phyloP scores from a whole-genome alignment of 2,329 filamentous ascomycete species.

The Gliomastix tumulicola region DNA sequence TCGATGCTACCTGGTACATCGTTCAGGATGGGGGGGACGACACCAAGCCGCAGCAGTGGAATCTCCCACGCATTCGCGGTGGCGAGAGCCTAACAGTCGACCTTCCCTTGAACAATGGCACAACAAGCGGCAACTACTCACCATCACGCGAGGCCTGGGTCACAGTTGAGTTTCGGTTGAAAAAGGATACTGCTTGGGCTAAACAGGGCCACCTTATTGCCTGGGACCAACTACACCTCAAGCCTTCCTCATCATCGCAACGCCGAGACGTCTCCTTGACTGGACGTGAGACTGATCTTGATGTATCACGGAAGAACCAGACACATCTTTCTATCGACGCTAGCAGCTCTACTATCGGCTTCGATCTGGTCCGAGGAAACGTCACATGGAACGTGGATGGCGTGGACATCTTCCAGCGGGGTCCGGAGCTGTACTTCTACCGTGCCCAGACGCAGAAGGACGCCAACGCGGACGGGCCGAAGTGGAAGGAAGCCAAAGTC shows the following conservation, averaged over 20 bases:
- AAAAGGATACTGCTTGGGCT: slow-evolving; percentile 7
- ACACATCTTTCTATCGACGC: neutral
- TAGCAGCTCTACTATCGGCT: slow-evolving; percentile 5
- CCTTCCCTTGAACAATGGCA: slow-evolving; percentile 1
- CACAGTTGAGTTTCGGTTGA: slow-evolving; percentile 6
- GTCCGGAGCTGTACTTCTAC: slow-evolving; percentile 9
- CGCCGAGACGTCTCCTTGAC: neutral
- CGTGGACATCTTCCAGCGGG: slow-evolving; percentile 7
- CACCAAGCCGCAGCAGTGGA: neutral
- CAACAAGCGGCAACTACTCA: neutral
- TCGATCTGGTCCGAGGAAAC: slow-evolving; percentile 9
- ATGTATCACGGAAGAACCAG: neutral
- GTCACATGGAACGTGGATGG: slow-evolving; percentile 7
- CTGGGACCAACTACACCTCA: slow-evolving; percentile 9
- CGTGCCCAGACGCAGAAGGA: slow-evolving; percentile 10
- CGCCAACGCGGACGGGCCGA: slow-evolving; percentile 4
- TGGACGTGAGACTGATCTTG: neutral
- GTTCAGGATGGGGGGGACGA: neutral
- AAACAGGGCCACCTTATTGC: slow-evolving; percentile 7
- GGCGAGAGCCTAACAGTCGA: neutral
- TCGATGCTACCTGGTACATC: slow-evolving; percentile 20
- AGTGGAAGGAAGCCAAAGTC: slow-evolving; percentile 5
- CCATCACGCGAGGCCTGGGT: slow-evolving; percentile 9
- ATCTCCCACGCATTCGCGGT: slow-evolving; percentile 1
- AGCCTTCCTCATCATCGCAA: no score